These are phyloP conservation scores for Beauveria sp. DNA, from an alignment of 2,329 filamentous ascomycete species.

Conservation along the genomic window DNA sequence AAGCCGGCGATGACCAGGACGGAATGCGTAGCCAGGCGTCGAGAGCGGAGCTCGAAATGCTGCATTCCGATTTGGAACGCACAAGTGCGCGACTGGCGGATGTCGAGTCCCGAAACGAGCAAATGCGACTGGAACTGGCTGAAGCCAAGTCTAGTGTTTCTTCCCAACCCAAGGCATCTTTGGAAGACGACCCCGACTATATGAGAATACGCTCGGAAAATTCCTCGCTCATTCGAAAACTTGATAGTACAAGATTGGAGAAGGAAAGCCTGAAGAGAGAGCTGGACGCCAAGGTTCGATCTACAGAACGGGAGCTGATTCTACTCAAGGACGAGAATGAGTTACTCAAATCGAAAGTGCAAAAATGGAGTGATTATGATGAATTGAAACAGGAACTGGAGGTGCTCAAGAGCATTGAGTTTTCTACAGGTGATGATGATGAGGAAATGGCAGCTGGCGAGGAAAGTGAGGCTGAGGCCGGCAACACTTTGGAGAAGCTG, in stretches of 20 bases:
- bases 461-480: slow-evolving; percentile 38
- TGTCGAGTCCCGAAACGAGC: slow-evolving; percentile 88
- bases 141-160: slow-evolving; percentile 68
- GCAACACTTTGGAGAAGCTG: slow-evolving; percentile 83
- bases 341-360: slow-evolving; percentile 67
- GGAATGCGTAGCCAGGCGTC: slow-evolving; percentile 60
- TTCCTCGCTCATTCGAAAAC: slow-evolving; percentile 78
- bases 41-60: slow-evolving; percentile 87
- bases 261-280: slow-evolving; percentile 73
- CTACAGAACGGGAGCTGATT: slow-evolving; percentile 70
- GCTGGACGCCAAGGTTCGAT: slow-evolving; percentile 65
- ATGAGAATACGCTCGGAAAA: slow-evolving; percentile 89
- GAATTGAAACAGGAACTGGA: slow-evolving; percentile 94
- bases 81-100: slow-evolving; percentile 82
- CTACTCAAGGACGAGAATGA: slow-evolving; percentile 76
- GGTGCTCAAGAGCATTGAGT: slow-evolving; percentile 95
- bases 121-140: slow-evolving; percentile 81
- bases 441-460: slow-evolving; percentile 48
- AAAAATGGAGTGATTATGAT: slow-evolving; percentile 90
- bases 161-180: slow-evolving; percentile 48
- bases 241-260: slow-evolving; percentile 77
- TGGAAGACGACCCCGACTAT: slow-evolving; percentile 86
- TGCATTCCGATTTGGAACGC: slow-evolving; percentile 83
- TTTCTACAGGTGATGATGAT: slow-evolving; percentile 84
- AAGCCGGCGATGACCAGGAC: slow-evolving; percentile 54